Evolutionary conservation across 2,329 filamentous ascomycete species (phyloP).

Genomic region (Fusarium zealandicum): DNA sequence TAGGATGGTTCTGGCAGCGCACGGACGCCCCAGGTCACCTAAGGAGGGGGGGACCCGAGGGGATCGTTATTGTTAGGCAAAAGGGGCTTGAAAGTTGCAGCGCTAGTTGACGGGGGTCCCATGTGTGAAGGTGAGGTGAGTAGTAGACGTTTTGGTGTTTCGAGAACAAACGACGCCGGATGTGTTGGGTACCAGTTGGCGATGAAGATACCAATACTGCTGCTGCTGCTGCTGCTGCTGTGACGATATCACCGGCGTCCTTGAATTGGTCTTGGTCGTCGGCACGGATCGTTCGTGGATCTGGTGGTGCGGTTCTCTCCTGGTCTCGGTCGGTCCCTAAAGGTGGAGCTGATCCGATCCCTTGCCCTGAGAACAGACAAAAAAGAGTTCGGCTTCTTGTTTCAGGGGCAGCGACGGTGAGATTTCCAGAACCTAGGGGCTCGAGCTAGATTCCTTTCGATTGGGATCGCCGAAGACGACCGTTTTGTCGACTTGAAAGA

Average conservation of each 20-base stretch:
- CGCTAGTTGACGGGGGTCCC: not conserved
- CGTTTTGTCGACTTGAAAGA: not conserved
- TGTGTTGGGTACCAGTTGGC: too few relatives aligned
- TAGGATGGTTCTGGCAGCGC: conserved; percentile 20
- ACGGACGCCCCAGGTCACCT: conserved; percentile 19
- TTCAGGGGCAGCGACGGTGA: conserved; percentile 15
- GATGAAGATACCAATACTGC: too few relatives aligned
- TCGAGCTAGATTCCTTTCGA: conserved; percentile 1
- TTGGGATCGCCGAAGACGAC: conserved; percentile 29
- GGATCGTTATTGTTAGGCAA: not conserved
- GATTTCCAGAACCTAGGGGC: conserved; percentile 18
- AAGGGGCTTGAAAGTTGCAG: not conserved
- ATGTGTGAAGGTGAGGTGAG: not conserved
- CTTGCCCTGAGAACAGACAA: conserved; percentile 1
- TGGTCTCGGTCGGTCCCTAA: conserved; percentile 3
- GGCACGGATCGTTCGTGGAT: not conserved
- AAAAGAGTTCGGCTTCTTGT: conserved; percentile 2
- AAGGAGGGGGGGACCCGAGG: conserved; percentile 20
- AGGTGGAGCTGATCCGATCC: conserved; percentile 22
- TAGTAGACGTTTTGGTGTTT: not conserved
- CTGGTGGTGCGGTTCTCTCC: not conserved
- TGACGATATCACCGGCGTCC: not conserved
- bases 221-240: not conserved
- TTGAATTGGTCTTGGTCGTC: not conserved
- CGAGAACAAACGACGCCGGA: too few relatives aligned